Evolutionary conservation across 306 rosid species (phyloP), one percentile per base, ranked within the genome.

Genomic region (Fagus crenata): DNA sequence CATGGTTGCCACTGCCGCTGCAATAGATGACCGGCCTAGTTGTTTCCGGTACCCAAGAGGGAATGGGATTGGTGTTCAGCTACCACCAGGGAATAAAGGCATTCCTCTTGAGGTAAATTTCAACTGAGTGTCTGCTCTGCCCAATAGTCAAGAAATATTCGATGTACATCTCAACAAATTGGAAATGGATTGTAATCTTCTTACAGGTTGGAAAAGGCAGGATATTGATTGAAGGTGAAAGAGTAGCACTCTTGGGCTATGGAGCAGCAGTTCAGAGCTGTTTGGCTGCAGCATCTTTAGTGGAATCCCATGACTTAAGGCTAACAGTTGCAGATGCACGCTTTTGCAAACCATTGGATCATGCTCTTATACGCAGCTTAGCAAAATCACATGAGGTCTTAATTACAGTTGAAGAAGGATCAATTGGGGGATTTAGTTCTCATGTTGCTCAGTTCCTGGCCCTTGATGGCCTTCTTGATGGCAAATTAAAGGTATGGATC

Each of bases 11-110:
- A 96, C 99, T 4, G 89, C 99, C 58, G 93, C 90, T 12, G 93
- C 97, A 77, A 92, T 96, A 53, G 76, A 96, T 68, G 99, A 92
- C 78, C 85, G 97, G 18, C 99, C 99, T 0, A 96, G 98, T 82
- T 96, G 99, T 82, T 92, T 96, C 86, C 86, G 97, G 5, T 96
- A 92, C 63, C 99, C 98, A 2, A 89, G 99, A 87, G 99, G 98
- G 81, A 92, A 91, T 8, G 98, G 98, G 41, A 55, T 90, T 75
- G 99, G 99, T 14, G 90, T 91, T 36, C 85, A 85, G 54, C 75
- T 92, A 3, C 97, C 98, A 18, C 51, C 78, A 6, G 96, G 96
- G 81, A 89, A 92, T 59, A 95, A 90, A 84, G 98, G 98, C 85
- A 79, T 67, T 76, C 98, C 97, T 71, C 75, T 88, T 49, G 89